phyloP scores from a whole-genome alignment of 2,329 filamentous ascomycete genomes.

The Alternaria arborescens region DNA sequence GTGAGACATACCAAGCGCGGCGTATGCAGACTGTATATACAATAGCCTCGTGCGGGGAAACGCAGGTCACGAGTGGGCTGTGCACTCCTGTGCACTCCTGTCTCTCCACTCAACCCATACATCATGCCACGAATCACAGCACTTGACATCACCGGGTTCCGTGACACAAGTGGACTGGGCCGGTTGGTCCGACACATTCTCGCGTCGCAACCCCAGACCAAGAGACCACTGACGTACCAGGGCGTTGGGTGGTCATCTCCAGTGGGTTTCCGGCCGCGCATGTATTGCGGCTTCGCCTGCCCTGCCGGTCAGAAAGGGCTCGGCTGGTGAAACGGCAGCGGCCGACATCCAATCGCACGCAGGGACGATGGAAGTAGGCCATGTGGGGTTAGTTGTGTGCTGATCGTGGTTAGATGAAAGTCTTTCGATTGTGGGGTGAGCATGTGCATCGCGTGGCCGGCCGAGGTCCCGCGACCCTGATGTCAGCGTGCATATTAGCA shows the following conservation, averaged over 20 bases:
- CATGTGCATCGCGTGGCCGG: slow-evolving; percentile 13
- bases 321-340: slow-evolving; percentile 29
- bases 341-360: slow-evolving; percentile 24
- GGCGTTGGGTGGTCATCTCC: slow-evolving; percentile 21
- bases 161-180: slow-evolving; percentile 15
- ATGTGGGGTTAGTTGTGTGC: slow-evolving; percentile 28
- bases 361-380: slow-evolving; percentile 18
- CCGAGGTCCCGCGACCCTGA: slow-evolving; percentile 19
- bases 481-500: slow-evolving; percentile 16
- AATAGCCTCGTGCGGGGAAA: slow-evolving; percentile 34
- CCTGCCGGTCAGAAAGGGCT: slow-evolving; percentile 22
- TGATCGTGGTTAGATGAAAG: slow-evolving; percentile 21
- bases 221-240: slow-evolving; percentile 33
- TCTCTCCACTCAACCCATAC: slow-evolving; percentile 38
- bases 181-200: slow-evolving; percentile 39
- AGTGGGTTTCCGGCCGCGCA: slow-evolving; percentile 46
- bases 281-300: slow-evolving; percentile 23
- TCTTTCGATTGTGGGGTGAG: slow-evolving; percentile 34
- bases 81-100: slow-evolving; percentile 27
- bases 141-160: slow-evolving; percentile 24
- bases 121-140: slow-evolving; percentile 48
- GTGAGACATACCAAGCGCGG: slow-evolving; percentile 24
- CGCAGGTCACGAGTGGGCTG: slow-evolving; percentile 39
- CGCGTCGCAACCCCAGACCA: slow-evolving; percentile 29
- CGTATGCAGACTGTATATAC: slow-evolving; percentile 35